Evolutionary conservation across 768 basidiomycete genomes (phyloP), one percentile per base, ranked within the genome.

Genomic region (Suillus alpinus): DNA sequence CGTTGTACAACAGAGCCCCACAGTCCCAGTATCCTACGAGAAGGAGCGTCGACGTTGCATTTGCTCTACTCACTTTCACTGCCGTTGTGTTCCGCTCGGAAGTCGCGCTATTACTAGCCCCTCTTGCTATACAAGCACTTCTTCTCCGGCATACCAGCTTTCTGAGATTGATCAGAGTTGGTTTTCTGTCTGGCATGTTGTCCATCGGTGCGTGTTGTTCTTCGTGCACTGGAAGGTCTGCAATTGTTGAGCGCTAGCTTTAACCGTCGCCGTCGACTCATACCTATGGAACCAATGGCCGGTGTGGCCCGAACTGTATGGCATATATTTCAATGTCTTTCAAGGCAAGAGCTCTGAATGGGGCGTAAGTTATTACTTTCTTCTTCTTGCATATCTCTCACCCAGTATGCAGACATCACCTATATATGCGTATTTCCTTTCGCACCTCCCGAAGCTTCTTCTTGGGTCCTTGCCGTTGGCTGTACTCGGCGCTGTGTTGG

Each of bases 271-370:
- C 0, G 77, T 96, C 32, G 97, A 99, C 71, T 91, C 92, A 0
- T 89, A 89, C 75, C 90, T 96, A 73, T 98, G 96, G 94, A 69
- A 80, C 57, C 76, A 75, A 65, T 81, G 77, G 66, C 79, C 84
- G 5, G 69, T 95, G 0, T 98, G 95, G 95, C 95, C 97, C 0
- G 97, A 98, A 70, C 76, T 92, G 16, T 79, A 84, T 1, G 82
- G 85, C 0, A 64, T 95, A 12, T 86, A 86, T 64, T 99, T 93
- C 78, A 99, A 98, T 69, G 84, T 98, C 29, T 76, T 88, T 6
- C 74, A 93, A 69, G 94, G 95, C 14, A 94, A 96, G 71, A 88
- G 90, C 31, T 76, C 87, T 0, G 86, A 95, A 20, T 99, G 97
- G 97, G 97, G 97, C 63, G 93, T 96, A 72, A 64, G 91, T 81